phyloP scores from a whole-genome alignment of 306 rosid genomes.

The Delonix regia region DNA sequence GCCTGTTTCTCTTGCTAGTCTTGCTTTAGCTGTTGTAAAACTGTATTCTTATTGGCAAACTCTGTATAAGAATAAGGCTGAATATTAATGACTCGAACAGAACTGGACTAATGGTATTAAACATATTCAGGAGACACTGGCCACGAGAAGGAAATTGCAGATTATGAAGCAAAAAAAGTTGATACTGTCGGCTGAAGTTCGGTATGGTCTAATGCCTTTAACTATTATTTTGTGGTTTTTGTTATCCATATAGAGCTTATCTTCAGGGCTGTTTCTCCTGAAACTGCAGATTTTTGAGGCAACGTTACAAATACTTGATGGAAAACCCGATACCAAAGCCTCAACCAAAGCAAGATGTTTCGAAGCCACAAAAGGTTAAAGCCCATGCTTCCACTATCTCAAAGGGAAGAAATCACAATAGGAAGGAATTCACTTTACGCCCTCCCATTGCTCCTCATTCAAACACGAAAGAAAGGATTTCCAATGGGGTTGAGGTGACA shows the following conservation, averaged over 20 bases:
- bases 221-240: background rate
- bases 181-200: constrained; percentile 68
- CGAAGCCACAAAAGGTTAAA: constrained; percentile 48
- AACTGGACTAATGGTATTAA: constrained; percentile 21
- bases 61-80: constrained; percentile 21
- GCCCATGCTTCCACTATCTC: constrained; percentile 38
- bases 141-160: constrained; percentile 60
- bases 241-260: constrained; percentile 1
- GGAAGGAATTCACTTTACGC: constrained; percentile 53
- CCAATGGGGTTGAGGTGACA: constrained; percentile 44
- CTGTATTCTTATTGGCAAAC: background rate
- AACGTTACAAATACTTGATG: constrained; percentile 61
- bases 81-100: background rate
- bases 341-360: constrained; percentile 48
- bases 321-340: constrained; percentile 51
- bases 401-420: constrained; percentile 60
- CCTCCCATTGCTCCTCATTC: constrained; percentile 38
- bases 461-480: constrained; percentile 59
- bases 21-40: background rate
- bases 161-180: constrained; percentile 60
- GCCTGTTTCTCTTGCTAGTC: background rate
- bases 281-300: constrained; percentile 78
- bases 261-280: constrained; percentile 1
- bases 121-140: constrained; percentile 68
- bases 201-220: constrained; percentile 47